Percentiles rank a stretch among this genome's conserved stretches.
phyloP scores from a whole-genome alignment of 768 basidiomycete genomes.

The Tylopilus cervinicoccineus region DNA sequence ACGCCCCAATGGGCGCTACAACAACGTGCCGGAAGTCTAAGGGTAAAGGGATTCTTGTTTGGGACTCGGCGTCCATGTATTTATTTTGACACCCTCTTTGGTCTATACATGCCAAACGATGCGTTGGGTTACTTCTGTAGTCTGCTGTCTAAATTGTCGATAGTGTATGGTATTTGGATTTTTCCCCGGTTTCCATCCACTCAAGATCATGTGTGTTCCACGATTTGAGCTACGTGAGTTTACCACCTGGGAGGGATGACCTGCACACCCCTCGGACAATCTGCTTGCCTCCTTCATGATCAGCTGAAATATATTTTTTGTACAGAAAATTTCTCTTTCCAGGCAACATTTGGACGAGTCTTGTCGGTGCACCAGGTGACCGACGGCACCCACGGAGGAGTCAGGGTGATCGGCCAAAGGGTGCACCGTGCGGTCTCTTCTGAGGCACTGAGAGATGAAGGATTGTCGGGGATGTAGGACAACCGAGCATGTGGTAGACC shows the following conservation, averaged over 20 bases:
- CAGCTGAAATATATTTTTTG: too few species aligned
- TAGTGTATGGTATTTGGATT: neutral
- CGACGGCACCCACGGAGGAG: conserved; percentile 40
- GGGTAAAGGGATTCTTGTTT: neutral
- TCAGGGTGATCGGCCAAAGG: conserved; percentile 58
- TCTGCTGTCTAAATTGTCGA: neutral
- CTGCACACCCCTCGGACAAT: too few species aligned
- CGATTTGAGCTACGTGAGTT: too few species aligned
- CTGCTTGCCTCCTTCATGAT: too few species aligned
- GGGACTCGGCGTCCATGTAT: neutral
- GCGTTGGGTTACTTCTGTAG: neutral
- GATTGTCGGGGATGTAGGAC: conserved; percentile 37
- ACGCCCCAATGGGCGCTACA: conserved; percentile 21
- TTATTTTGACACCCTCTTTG: too few species aligned
- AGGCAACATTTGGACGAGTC: neutral
- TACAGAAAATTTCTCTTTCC: neutral
- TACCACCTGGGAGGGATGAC: too few species aligned
- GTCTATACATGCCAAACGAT: neutral
- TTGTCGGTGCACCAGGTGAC: conserved; percentile 68
- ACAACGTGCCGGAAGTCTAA: conserved; percentile 26
- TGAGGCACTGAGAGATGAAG: conserved; percentile 55
- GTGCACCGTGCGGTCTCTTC: conserved; percentile 44
- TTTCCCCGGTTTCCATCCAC: too few species aligned
- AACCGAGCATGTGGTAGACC: conserved; percentile 55
- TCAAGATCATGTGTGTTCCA: too few species aligned